These are phyloP conservation scores for Trichoderma citrinoviride DNA, from an alignment of 2,329 filamentous ascomycete genomes.

Conservation along the genomic window DNA sequence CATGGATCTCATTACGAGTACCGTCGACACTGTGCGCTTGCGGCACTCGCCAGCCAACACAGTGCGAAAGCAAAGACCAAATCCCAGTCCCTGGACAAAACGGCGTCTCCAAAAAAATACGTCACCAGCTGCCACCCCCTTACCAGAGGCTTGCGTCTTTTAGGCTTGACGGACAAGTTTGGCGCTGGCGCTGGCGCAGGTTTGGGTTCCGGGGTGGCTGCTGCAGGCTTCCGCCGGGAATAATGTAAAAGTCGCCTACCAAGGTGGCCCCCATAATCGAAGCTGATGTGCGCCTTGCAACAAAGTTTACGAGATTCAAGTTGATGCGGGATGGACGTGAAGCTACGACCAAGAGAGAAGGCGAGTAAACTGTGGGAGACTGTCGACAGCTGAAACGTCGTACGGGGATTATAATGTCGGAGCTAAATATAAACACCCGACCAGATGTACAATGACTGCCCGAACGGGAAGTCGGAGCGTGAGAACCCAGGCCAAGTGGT, in stretches of 20 bases:
- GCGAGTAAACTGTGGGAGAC: neutral
- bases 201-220: neutral
- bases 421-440: conserved; percentile 6
- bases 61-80: neutral
- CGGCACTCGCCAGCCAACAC: neutral
- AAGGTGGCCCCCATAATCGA: neutral
- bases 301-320: neutral
- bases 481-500: too few species aligned
- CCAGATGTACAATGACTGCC: too few species aligned
- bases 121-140: neutral
- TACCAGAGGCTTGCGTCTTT: neutral
- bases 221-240: conserved; percentile 18
- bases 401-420: neutral
- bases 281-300: neutral
- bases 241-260: conserved; percentile 18
- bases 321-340: neutral
- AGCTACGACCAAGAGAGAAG: conserved; percentile 15
- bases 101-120: neutral
- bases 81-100: neutral
- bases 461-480: too few species aligned
- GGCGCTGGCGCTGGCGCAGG: conserved; percentile 11
- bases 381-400: conserved; percentile 13
- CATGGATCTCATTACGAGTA: too few species aligned
- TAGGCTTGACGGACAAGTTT: conserved; percentile 5
- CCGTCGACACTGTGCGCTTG: too few species aligned